Evolutionary conservation across 352 stramenopile genomes (phyloP).

Genomic region (Phytophthora niederhauseri): DNA sequence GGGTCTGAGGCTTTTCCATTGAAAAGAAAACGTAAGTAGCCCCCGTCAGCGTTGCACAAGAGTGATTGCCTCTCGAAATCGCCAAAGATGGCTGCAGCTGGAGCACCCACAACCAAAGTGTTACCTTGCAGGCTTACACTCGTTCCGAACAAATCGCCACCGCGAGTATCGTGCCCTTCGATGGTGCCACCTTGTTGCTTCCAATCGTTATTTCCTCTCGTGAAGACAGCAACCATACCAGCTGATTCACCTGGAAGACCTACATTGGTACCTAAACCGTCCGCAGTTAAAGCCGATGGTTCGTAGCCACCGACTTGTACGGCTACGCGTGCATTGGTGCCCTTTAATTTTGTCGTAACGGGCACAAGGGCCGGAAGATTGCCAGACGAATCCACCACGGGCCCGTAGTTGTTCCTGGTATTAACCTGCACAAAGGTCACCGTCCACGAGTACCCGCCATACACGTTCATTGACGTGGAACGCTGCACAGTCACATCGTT

Average conservation of each 20-base stretch:
- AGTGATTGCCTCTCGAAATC: conserved; percentile 79
- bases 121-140: conserved; percentile 70
- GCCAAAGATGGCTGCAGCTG: conserved; percentile 66
- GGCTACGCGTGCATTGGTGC: conserved; percentile 58
- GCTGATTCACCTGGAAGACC: conserved; percentile 62
- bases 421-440: conserved; percentile 85
- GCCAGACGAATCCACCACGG: conserved; percentile 66
- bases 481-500: conserved; percentile 66
- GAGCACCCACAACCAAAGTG: conserved; percentile 65
- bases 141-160: conserved; percentile 73
- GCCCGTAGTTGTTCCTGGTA: conserved; percentile 74
- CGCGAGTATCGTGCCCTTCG: conserved; percentile 56
- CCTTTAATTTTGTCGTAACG: conserved; percentile 58
- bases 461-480: conserved; percentile 70
- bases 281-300: conserved; percentile 32
- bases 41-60: conserved; percentile 74
- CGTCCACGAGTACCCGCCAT: conserved; percentile 85
- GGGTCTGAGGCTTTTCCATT: conserved; percentile 53
- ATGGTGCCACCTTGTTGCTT: conserved; percentile 70
- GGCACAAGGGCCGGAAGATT: conserved; percentile 70
- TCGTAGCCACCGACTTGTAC: conserved; percentile 64
- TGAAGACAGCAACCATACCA: conserved; percentile 72
- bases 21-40: conserved; percentile 73
- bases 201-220: conserved; percentile 73
- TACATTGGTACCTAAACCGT: conserved; percentile 44